Evolutionary conservation across 2,329 filamentous ascomycete genomes (phyloP).

Genomic region (Ophiostoma ips): DNA sequence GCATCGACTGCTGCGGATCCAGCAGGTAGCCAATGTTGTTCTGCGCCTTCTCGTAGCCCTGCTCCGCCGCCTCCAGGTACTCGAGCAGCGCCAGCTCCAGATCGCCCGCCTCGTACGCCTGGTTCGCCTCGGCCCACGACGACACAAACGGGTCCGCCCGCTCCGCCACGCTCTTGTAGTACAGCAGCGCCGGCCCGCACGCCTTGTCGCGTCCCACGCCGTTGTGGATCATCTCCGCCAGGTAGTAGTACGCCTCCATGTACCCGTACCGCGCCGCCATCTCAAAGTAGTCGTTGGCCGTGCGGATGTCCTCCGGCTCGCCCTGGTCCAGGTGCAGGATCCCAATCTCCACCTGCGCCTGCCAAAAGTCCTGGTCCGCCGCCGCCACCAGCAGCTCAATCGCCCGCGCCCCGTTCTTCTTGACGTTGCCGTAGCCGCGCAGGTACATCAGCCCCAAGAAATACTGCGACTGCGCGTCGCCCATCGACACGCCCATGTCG

Average conservation of each 20-base stretch:
- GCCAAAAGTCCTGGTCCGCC: constrained; percentile 67
- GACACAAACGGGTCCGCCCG: constrained; percentile 60
- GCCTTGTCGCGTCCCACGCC: constrained; percentile 69
- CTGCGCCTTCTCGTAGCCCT: constrained; percentile 80
- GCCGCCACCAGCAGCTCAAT: constrained; percentile 64
- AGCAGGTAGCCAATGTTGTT: constrained; percentile 82
- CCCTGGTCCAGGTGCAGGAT: constrained; percentile 79
- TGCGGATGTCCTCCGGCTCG: constrained; percentile 49
- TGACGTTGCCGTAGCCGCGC: constrained; percentile 50
- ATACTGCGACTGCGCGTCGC: constrained; percentile 74
- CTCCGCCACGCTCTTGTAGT: constrained; percentile 71
- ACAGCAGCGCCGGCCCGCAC: constrained; percentile 61
- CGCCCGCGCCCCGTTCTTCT: constrained; percentile 56
- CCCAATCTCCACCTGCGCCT: constrained; percentile 71
- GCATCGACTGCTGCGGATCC: constrained; percentile 53
- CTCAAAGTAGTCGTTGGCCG: constrained; percentile 77
- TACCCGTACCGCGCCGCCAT: constrained; percentile 69
- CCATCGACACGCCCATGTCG: constrained; percentile 58
- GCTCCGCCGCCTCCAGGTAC: constrained; percentile 79
- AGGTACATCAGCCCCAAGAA: constrained; percentile 73
- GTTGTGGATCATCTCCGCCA: constrained; percentile 73
- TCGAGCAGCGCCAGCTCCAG: constrained; percentile 65
- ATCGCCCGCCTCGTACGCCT: constrained; percentile 67
- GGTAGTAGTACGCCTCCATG: constrained; percentile 83
- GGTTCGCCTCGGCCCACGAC: constrained; percentile 70